Conservation (phyloP, 306 rosid genomes). For the Pueraria montana region DNA sequence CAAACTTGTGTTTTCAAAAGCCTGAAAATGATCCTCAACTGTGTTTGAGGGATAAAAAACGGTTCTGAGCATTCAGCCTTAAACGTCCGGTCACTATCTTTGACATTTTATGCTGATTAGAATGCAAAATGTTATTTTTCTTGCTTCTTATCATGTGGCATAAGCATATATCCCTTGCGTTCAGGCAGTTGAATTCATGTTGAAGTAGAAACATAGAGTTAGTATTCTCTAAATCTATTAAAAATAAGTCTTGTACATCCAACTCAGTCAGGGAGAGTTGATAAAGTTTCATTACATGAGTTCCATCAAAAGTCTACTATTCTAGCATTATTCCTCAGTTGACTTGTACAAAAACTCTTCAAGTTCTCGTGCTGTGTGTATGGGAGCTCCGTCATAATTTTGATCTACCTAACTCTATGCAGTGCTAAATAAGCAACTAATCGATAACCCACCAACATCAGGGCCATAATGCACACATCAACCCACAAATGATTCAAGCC, state of each 20-base stretch:
- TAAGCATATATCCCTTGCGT: constrained; percentile 37
- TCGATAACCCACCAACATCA: constrained; percentile 91
- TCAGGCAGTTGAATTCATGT: constrained; percentile 38
- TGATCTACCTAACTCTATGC: constrained; percentile 75
- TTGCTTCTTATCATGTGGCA: constrained; percentile 50
- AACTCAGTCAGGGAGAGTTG: constrained; percentile 45
- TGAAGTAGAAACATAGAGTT: constrained; percentile 50
- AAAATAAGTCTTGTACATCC: constrained; percentile 45
- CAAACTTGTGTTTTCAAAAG: constrained; percentile 25
- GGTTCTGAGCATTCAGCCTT: constrained; percentile 8
- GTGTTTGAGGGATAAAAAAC: constrained; percentile 21
- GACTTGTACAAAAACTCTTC: constrained; percentile 67
- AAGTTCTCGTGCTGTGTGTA: constrained; percentile 52
- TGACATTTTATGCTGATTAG: constrained; percentile 39
- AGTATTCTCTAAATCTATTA: constrained; percentile 40
- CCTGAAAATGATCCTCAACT: constrained; percentile 21
- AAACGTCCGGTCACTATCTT: constrained; percentile 33
- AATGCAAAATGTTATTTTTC: constrained; percentile 30
- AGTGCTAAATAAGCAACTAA: constrained; percentile 89
- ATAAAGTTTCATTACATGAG: constrained; percentile 54
- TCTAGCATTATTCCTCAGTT: constrained; percentile 61
- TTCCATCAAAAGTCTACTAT: constrained; percentile 47
- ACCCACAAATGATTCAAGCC: constrained; percentile 84
- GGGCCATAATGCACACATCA: constrained; percentile 80
- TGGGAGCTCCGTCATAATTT: constrained; percentile 41